Base-by-base conservation (phyloP, 2,329 filamentous ascomycete species). In the Aspergillus flavus region DNA sequence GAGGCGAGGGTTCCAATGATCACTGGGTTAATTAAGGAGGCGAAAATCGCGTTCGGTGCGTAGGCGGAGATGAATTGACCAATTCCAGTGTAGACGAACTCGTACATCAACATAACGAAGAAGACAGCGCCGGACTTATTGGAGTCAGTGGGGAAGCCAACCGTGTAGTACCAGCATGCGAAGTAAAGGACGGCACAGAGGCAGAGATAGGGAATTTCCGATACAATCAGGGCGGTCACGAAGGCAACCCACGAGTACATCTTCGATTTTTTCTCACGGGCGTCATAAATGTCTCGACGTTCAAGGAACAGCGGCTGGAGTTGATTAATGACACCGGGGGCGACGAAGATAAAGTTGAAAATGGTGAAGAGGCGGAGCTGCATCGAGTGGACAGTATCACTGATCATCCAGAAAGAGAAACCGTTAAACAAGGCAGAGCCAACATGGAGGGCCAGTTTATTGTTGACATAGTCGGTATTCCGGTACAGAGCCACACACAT, bases 31-130 rank as follows among this genome's bases (percentile, higher is more conserved):
- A 86, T 86, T 64, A 92, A 90, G 59, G 91, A 87, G 0, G 89
- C 90, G 74, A 92, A 91, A 61, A 83, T 87, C 0, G 91, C 79
- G 65, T 81, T 82, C 50, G 78, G 90, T 0, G 90, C 89, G 74
- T 92, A 92, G 0, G 91, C 90, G 64, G 88, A 89, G 68, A 94
- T 90, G 86, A 90, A 93, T 75, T 92, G 91, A 16, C 89, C 91
- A 86, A 89, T 93, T 70, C 82, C 87, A 28, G 84, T 85, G 75
- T 88, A 86, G 79, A 92, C 91, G 26, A 92, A 78, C 78, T 88
- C 91, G 78, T 92, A 92, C 2, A 93, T 82, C 66, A 93, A 76
- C 11, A 86, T 87, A 85, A 94, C 91, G 36, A 93, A 80, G 79
- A 89, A 93, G 7, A 87, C 84, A 68, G 68, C 69, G 5, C 75